A percentile compares a stretch with the other conserved stretches of the same genome.
Conservation (phyloP, 495 filamentous ascomycete species). For the Articulospora tetracladia region DNA sequence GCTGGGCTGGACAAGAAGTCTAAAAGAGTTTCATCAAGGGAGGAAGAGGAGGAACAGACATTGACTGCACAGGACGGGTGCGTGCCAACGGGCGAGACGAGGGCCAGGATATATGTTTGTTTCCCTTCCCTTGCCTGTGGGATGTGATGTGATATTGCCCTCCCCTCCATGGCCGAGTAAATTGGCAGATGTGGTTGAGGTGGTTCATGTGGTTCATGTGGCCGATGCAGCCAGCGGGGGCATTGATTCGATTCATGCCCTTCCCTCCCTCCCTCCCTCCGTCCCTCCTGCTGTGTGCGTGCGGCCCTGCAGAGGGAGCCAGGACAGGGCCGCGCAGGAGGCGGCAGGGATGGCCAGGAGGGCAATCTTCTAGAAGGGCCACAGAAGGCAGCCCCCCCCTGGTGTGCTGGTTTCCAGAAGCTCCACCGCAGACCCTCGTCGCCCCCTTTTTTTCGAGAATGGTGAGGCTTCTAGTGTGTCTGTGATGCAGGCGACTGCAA, state of each 20-base stretch:
- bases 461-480: neutral
- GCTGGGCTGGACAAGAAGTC: too few relatives aligned
- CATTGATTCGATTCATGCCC: too few relatives aligned
- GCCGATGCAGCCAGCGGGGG: neutral
- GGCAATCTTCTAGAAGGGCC: slow-evolving; percentile 13
- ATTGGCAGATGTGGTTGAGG: too few relatives aligned
- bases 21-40: too few relatives aligned
- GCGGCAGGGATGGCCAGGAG: slow-evolving; percentile 1
- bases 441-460: slow-evolving; percentile 2
- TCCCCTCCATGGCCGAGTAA: too few relatives aligned
- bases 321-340: neutral
- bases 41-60: too few relatives aligned
- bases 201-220: neutral
- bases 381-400: neutral
- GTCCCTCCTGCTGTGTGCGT: neutral
- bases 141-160: too few relatives aligned
- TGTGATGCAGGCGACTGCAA: neutral
- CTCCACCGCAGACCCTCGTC: neutral
- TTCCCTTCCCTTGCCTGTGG: too few relatives aligned
- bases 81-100: too few relatives aligned
- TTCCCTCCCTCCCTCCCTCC: neutral
- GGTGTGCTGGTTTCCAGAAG: slow-evolving; percentile 3
- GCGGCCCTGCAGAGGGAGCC: neutral
- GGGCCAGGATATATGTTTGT: too few relatives aligned
- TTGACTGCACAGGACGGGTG: too few relatives aligned